These are phyloP conservation scores for Mycothermus thermophilus DNA, from an alignment of 495 filamentous ascomycete genomes.

Conservation along the genomic window DNA sequence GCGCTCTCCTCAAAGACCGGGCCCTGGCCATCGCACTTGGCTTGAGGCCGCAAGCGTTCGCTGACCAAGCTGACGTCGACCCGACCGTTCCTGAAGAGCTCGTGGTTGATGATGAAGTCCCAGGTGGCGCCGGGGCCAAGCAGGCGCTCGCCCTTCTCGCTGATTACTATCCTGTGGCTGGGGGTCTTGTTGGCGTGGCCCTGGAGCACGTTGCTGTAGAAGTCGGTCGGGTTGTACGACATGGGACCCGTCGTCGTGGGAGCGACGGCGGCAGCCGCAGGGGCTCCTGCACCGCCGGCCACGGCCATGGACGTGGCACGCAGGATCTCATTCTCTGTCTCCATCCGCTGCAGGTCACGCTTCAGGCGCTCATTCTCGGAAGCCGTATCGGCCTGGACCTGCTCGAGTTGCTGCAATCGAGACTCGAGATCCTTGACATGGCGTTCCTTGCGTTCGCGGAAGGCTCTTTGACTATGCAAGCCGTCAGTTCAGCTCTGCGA, in stretches of 20 bases:
- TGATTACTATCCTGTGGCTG: slow-evolving; percentile 56
- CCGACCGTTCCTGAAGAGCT: slow-evolving; percentile 62
- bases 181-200: slow-evolving; percentile 44
- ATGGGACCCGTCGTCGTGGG: slow-evolving; percentile 49
- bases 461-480: slow-evolving; percentile 68
- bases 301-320: slow-evolving; percentile 50
- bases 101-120: slow-evolving; percentile 80
- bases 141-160: slow-evolving; percentile 57
- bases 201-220: slow-evolving; percentile 42
- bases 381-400: slow-evolving; percentile 28
- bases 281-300: slow-evolving; percentile 13
- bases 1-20: slow-evolving; percentile 75
- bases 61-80: slow-evolving; percentile 73
- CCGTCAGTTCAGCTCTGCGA: too few relatives aligned
- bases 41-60: slow-evolving; percentile 55
- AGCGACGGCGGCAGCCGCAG: slow-evolving; percentile 12
- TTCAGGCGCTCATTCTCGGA: slow-evolving; percentile 72
- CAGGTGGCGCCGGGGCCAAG: slow-evolving; percentile 72
- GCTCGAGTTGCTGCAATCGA: slow-evolving; percentile 63
- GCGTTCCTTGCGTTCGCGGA: slow-evolving; percentile 90
- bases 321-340: slow-evolving; percentile 87
- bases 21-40: slow-evolving; percentile 82
- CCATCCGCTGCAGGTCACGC: slow-evolving; percentile 62
- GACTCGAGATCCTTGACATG: slow-evolving; percentile 86
- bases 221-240: slow-evolving; percentile 61